Evolutionary conservation across 257 asterid species (phyloP).

Genomic region (Echium plantagineum): DNA sequence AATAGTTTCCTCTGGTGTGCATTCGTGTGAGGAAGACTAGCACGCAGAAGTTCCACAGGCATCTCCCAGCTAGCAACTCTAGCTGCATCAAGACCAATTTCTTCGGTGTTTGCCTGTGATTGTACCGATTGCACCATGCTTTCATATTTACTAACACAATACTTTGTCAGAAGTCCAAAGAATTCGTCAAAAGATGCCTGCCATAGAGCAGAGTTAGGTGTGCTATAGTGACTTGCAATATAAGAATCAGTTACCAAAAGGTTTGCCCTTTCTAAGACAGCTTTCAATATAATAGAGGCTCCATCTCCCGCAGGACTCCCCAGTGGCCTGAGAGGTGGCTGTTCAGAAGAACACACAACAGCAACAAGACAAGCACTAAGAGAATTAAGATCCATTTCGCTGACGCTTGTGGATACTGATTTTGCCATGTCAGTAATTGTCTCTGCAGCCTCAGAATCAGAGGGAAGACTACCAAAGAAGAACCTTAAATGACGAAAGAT

Average conservation of each 20-base stretch:
- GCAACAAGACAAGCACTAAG: conserved; percentile 94
- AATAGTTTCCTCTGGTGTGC: conserved; percentile 61
- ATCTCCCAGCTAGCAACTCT: conserved; percentile 73
- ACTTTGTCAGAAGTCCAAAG: conserved; percentile 75
- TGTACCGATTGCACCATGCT: conserved; percentile 54
- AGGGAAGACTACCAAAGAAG: conserved; percentile 71
- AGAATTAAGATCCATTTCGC: conserved; percentile 78
- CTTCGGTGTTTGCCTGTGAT: conserved; percentile 38
- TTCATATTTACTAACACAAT: conserved; percentile 64
- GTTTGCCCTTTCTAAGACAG: conserved; percentile 74
- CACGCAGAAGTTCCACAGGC: conserved; percentile 91
- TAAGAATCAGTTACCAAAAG: conserved; percentile 44
- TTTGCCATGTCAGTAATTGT: conserved; percentile 44
- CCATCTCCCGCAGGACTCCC: conserved; percentile 85
- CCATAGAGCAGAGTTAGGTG: conserved; percentile 76
- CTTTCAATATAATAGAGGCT: conserved; percentile 60
- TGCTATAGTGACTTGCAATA: conserved; percentile 32
- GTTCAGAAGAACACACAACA: conserved; percentile 78
- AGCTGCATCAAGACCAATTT: conserved; percentile 54
- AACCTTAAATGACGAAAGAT: conserved; percentile 81
- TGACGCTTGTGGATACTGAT: conserved; percentile 39
- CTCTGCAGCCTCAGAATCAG: conserved; percentile 46
- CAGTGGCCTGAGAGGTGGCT: conserved; percentile 86
- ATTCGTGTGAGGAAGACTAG: conserved; percentile 86
- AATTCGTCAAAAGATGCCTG: conserved; percentile 91